Percentiles rank a stretch among this genome's conserved stretches.
These are phyloP conservation scores for Solanum phureja DNA, from an alignment of 257 asterid species.

Conservation along the genomic window DNA sequence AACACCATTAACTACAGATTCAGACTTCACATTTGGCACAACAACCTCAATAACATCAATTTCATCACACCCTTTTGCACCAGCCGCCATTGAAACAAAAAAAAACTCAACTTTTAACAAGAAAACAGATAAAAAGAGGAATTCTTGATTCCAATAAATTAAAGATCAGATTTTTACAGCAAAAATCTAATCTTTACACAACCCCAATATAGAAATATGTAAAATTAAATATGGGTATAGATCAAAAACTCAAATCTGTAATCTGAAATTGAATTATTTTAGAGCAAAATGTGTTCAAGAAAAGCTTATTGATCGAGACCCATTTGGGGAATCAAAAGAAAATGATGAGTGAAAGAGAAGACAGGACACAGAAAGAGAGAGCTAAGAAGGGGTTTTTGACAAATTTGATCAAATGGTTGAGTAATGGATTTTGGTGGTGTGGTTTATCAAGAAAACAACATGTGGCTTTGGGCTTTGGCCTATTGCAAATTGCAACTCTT, in stretches of 20 bases:
- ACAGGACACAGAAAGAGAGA: not conserved
- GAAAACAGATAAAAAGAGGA: not conserved
- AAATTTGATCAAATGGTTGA: conserved; percentile 15
- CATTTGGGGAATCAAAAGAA: not conserved
- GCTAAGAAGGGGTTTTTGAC: conserved; percentile 10
- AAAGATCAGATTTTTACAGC: not conserved
- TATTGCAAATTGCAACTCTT: not conserved
- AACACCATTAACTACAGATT: conserved; percentile 9
- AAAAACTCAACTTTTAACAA: conserved; percentile 4
- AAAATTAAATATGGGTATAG: not conserved
- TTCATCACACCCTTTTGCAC: conserved; percentile 65
- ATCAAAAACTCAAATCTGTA: not conserved
- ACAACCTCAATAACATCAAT: conserved; percentile 41
- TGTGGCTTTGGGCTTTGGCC: not conserved
- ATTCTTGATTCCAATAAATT: not conserved
- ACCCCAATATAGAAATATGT: not conserved
- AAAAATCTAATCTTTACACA: not conserved
- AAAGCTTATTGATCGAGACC: not conserved
- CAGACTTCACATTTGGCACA: conserved; percentile 17
- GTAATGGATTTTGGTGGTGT: conserved; percentile 28
- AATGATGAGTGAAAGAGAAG: not conserved
- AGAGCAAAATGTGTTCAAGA: not conserved
- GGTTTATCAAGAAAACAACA: not conserved
- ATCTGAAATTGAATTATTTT: not conserved
- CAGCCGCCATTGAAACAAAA: conserved; percentile 74